Conservation (phyloP, 441 rosid species). For the Pelargonium australe region DNA sequence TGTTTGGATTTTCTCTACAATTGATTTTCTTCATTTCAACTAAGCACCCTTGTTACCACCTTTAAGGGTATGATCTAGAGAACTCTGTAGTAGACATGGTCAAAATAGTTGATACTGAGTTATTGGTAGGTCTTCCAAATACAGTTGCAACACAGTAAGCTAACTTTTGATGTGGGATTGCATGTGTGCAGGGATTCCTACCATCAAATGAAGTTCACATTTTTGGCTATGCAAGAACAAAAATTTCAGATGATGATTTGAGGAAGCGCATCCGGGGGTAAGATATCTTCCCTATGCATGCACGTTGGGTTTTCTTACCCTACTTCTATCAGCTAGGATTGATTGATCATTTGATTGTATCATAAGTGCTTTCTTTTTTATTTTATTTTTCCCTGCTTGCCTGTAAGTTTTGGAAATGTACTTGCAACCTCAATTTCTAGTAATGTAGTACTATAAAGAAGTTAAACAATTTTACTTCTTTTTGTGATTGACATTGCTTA, state of each 20-base stretch:
- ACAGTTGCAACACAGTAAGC: not conserved
- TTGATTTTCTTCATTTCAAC: too few species aligned
- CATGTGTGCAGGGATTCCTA: slow-evolving; percentile 61
- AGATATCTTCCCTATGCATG: slow-evolving; percentile 18
- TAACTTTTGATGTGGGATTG: slow-evolving; percentile 13
- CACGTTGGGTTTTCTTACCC: not conserved
- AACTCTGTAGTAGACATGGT: not conserved
- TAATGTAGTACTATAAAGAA: not conserved
- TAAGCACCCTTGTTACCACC: too few species aligned
- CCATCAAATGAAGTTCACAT: slow-evolving; percentile 71
- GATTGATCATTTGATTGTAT: not conserved
- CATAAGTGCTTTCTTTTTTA: not conserved
- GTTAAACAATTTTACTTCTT: too few species aligned
- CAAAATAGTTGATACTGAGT: not conserved
- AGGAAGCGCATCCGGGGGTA: slow-evolving; percentile 72
- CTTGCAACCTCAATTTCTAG: not conserved
- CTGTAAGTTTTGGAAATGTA: not conserved
- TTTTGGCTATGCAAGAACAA: slow-evolving; percentile 93
- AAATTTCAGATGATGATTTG: slow-evolving; percentile 69
- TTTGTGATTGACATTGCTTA: too few species aligned
- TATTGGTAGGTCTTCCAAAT: not conserved
- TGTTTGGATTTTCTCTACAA: too few species aligned
- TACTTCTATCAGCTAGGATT: not conserved
- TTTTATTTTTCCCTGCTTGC: slow-evolving; percentile 9
- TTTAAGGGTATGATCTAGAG: too few species aligned